Percentiles rank a stretch among this genome's conserved stretches.
Conservation (phyloP, 2,329 filamentous ascomycete genomes). For the Amylocarpus encephaloides region DNA sequence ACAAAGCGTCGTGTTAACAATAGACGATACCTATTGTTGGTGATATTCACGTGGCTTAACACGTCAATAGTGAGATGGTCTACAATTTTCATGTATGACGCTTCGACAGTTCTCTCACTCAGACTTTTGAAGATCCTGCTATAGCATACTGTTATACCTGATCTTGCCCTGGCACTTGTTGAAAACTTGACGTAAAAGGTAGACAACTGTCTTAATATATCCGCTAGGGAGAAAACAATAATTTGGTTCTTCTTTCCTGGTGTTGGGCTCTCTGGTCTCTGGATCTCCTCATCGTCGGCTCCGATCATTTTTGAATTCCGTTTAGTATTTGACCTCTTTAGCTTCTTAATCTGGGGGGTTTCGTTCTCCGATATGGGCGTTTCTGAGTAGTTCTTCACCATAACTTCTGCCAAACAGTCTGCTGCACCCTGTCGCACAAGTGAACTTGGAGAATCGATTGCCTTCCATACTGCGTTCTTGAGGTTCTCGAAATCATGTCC, state of each 20-base stretch:
- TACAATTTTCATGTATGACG: constrained; percentile 73
- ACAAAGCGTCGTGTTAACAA: constrained; percentile 81
- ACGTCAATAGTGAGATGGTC: constrained; percentile 76
- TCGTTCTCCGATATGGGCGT: constrained; percentile 44
- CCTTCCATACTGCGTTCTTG: constrained; percentile 76
- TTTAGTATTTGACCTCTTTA: constrained; percentile 62
- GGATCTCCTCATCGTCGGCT: constrained; percentile 67
- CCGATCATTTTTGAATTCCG: constrained; percentile 50
- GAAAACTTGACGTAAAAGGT: constrained; percentile 71
- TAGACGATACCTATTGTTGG: constrained; percentile 80
- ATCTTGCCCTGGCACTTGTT: constrained; percentile 73
- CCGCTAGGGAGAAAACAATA: constrained; percentile 66
- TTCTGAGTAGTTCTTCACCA: constrained; percentile 75
- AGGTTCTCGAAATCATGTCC: constrained; percentile 85
- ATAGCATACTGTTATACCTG: constrained; percentile 83
- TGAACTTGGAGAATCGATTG: constrained; percentile 69
- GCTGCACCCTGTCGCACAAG: constrained; percentile 80
- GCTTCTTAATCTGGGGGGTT: constrained; percentile 55
- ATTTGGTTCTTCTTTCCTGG: constrained; percentile 63
- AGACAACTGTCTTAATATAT: constrained; percentile 74
- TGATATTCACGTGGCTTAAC: constrained; percentile 67
- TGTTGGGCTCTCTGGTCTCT: constrained; percentile 67
- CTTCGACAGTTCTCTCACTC: constrained; percentile 76
- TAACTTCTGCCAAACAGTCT: constrained; percentile 73
- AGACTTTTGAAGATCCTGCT: constrained; percentile 71